Base-by-base conservation (phyloP, 2,329 filamentous ascomycete genomes). In the Falciphora oryzae region DNA sequence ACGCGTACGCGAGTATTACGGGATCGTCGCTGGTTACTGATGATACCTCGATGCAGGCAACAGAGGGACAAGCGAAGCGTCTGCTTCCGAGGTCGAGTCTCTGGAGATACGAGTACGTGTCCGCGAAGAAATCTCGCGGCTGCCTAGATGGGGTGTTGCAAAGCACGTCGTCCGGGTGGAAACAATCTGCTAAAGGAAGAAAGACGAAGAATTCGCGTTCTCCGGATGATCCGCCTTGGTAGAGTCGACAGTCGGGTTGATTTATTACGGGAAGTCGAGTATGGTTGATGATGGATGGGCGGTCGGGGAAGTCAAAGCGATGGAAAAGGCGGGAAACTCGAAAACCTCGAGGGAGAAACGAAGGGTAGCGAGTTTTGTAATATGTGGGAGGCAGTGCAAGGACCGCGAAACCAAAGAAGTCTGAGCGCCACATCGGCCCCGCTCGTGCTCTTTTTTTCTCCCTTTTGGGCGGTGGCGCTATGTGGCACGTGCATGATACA, bases 1-100 rank as follows among this genome's bases (percentile, higher is more conserved):
- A 53, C 44, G 44, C 44, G 44, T 53, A 53, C 44, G 44, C 44
- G 44, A 53, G 44, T 53, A 53, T 53, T 53, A 53, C 44, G 44
- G 7, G 44, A 22, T n/a, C 22, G 44, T n/a, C 44, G 44, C 44
- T 25, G 44, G 44, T 53, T 53, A 53, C 44, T 53, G 44, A 25
- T n/a, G 44, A n/a, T 25, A 53, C 10, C n/a, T 53, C 44, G 44
- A 14, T 50, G 44, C 44, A 53, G 44, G 22, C 44, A 53, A 53
- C 44, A 53, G n/a, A 53, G 6, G 44, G 44, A 53, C 44, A 53
- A 53, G n/a, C n/a, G 44, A 53, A 53, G 44, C n/a, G 44, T 25
- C 44, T 10, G 44, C n/a, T 53, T 53, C 44, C 22, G 44, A 53
- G 44, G 44, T n/a, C 44, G 44, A 25, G 22, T 53, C 44, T 53